These are phyloP conservation scores for Arabidopsis arenosa DNA, from an alignment of 345 rosid species.

Conservation along the genomic window DNA sequence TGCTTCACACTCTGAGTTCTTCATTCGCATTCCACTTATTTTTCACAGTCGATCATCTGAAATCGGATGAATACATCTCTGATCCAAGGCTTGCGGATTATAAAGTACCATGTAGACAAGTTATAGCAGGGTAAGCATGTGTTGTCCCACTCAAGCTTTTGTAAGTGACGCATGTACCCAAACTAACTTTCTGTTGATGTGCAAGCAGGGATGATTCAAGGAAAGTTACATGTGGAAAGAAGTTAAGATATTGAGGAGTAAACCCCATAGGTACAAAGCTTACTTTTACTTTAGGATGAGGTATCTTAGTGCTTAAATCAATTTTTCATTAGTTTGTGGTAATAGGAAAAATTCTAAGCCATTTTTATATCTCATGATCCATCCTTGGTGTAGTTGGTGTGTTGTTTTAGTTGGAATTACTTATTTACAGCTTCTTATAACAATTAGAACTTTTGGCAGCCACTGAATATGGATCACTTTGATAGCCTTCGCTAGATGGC, in stretches of 20 bases:
- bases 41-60: slow-evolving; percentile 85
- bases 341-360: neutral
- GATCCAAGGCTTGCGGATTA: slow-evolving; percentile 94
- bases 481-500: slow-evolving; percentile 80
- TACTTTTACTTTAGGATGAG: slow-evolving; percentile 99
- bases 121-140: slow-evolving; percentile 65
- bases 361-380: slow-evolving; percentile 3
- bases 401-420: slow-evolving; percentile 6
- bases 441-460: slow-evolving; percentile 54
- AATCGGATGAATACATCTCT: slow-evolving; percentile 82
- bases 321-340: neutral
- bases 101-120: slow-evolving; percentile 78
- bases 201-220: slow-evolving; percentile 61
- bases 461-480: slow-evolving; percentile 89
- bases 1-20: slow-evolving; percentile 33
- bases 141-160: slow-evolving; percentile 44
- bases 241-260: slow-evolving; percentile 84
- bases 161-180: slow-evolving; percentile 38
- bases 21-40: slow-evolving; percentile 22
- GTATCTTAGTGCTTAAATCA: slow-evolving; percentile 40
- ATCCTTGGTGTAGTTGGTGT: slow-evolving; percentile 25
- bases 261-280: slow-evolving; percentile 94
- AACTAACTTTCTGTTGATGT: slow-evolving; percentile 55
- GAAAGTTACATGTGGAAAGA: slow-evolving; percentile 84
- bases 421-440: slow-evolving; percentile 29